A percentile compares a stretch with the other conserved stretches of the same genome.
Evolutionary conservation across 371 early-diverging fungal species (phyloP).

Genomic region (Amoeboaphelidium protococcarum): DNA sequence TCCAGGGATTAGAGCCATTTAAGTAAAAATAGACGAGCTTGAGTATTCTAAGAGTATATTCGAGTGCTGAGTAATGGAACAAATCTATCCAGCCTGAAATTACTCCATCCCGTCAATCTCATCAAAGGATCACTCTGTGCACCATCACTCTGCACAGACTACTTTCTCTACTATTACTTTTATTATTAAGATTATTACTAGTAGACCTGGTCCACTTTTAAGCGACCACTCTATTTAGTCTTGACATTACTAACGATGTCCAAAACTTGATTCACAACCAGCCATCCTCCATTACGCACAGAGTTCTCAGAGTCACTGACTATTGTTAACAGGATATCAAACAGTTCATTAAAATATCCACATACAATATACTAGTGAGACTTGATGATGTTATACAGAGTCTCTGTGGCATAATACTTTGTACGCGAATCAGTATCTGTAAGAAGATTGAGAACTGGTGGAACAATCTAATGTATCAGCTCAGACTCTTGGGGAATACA

Average conservation of each 20-base stretch:
- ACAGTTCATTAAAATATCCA: constrained; percentile 66
- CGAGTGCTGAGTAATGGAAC: constrained; percentile 66
- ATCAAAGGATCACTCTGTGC: too few relatives aligned
- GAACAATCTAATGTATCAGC: constrained; percentile 25
- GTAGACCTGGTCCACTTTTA: too few relatives aligned
- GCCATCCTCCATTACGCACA: constrained; percentile 64
- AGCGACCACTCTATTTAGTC: too few relatives aligned
- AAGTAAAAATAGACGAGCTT: constrained; percentile 61
- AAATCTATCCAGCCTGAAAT: constrained; percentile 55
- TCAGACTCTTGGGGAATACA: constrained; percentile 1
- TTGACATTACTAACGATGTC: constrained; percentile 83
- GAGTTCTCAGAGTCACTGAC: constrained; percentile 53
- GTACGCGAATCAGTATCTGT: constrained; percentile 59
- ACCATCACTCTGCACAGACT: too few relatives aligned
- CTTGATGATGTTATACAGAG: constrained; percentile 82
- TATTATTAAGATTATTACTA: too few relatives aligned
- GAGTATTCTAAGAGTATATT: constrained; percentile 53
- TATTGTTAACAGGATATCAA: constrained; percentile 63
- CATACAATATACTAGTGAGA: constrained; percentile 56
- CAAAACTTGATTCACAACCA: constrained; percentile 62
- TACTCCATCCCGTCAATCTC: too few relatives aligned
- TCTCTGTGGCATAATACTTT: constrained; percentile 78
- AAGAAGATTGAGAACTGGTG: constrained; percentile 68
- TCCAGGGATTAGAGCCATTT: constrained; percentile 69
- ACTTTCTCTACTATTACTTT: too few relatives aligned